Conservation (phyloP, 1,284 basidiomycete species). For the Boletellus deceptivus region DNA sequence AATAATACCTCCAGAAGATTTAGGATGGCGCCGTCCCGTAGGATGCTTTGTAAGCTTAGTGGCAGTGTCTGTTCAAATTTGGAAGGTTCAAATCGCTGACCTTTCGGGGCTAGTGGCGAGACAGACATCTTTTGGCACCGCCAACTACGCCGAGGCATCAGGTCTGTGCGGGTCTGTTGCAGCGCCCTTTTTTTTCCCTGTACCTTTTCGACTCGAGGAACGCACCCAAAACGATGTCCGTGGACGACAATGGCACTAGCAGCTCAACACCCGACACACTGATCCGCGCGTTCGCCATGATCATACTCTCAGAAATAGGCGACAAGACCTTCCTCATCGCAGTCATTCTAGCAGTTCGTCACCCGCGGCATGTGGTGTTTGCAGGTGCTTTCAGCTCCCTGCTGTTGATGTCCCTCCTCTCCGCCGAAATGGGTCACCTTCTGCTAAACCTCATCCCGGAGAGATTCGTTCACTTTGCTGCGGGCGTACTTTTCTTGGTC, state of each 20-base stretch:
- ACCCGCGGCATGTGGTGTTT: conserved; percentile 85
- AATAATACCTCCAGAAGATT: too few relatives aligned
- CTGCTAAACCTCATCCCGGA: conserved; percentile 82
- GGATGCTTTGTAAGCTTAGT: too few relatives aligned
- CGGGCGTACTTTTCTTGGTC: conserved; percentile 79
- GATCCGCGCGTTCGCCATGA: conserved; percentile 80
- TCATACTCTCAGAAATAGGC: conserved; percentile 88
- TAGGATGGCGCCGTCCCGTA: too few relatives aligned
- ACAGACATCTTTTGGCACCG: background rate
- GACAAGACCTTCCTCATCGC: conserved; percentile 99
- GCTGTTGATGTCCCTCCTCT: conserved; percentile 89
- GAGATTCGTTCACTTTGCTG: conserved; percentile 74
- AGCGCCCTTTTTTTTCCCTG: background rate
- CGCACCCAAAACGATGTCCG: conserved; percentile 18
- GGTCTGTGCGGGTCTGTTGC: conserved; percentile 4
- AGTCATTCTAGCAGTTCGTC: conserved; percentile 95
- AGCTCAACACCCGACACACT: conserved; percentile 49
- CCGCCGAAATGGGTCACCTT: conserved; percentile 83
- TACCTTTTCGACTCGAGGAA: conserved; percentile 4
- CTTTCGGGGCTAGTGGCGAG: too few relatives aligned
- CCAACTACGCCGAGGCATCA: too few relatives aligned
- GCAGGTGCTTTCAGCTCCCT: conserved; percentile 87
- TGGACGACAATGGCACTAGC: conserved; percentile 10
- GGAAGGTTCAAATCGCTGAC: too few relatives aligned
- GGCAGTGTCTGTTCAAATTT: too few relatives aligned